Evolutionary conservation across 805 yeast species (phyloP).

Genomic region (Ogataea parapolymorpha): DNA sequence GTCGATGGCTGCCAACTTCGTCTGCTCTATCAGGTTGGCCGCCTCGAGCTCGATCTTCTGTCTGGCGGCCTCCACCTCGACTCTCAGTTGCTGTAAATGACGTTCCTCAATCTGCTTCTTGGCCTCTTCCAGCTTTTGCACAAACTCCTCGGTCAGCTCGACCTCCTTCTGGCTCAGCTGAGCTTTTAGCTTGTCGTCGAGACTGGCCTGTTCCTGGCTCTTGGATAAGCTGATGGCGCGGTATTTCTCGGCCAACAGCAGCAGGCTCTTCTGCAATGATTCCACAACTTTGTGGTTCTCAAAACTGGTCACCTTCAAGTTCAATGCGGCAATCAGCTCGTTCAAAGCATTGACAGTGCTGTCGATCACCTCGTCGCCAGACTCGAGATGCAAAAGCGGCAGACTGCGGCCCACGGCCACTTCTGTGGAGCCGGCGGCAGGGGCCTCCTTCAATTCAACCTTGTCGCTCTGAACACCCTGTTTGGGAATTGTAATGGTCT

Average conservation of each 20-base stretch:
- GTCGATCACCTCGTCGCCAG: conserved; percentile 35
- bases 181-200: conserved; percentile 31
- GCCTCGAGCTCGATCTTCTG: conserved; percentile 66
- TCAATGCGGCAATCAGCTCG: conserved; percentile 31
- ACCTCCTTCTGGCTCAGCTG: conserved; percentile 38
- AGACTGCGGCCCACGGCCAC: conserved; percentile 16
- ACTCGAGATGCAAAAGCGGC: conserved; percentile 31
- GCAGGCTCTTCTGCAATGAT: conserved; percentile 21
- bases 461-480: conserved; percentile 36
- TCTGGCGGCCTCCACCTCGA: conserved; percentile 67
- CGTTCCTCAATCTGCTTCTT: conserved; percentile 57
- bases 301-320: conserved; percentile 19
- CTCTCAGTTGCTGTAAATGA: conserved; percentile 52
- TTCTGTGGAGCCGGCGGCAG: neutral
- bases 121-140: conserved; percentile 59
- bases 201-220: conserved; percentile 23
- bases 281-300: conserved; percentile 24
- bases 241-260: conserved; percentile 23
- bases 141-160: conserved; percentile 55
- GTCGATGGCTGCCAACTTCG: conserved; percentile 65
- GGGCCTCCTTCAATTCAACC: conserved; percentile 24
- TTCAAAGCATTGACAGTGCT: conserved; percentile 35
- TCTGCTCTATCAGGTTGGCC: conserved; percentile 64
- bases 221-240: conserved; percentile 19
- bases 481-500: conserved; percentile 38